phyloP scores from a whole-genome alignment of 345 rosid genomes.

The Carallia pectinifolia region DNA sequence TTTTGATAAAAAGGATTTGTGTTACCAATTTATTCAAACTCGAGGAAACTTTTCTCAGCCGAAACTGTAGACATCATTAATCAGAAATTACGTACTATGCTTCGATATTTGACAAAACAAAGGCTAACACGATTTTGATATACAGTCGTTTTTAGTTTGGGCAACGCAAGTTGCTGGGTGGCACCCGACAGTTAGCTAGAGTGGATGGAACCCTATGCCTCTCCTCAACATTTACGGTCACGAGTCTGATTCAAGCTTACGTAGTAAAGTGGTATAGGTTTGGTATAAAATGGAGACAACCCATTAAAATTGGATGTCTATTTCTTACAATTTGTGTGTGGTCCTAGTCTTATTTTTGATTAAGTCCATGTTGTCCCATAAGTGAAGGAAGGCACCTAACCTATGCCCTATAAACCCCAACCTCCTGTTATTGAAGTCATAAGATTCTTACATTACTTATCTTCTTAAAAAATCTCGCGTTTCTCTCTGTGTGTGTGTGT shows the following conservation, averaged over 20 bases:
- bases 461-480: too few species aligned
- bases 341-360: constrained; percentile 3
- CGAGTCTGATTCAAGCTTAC: constrained; percentile 30
- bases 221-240: constrained; percentile 12
- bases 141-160: too few species aligned
- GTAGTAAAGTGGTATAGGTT: constrained; percentile 27
- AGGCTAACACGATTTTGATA: too few species aligned
- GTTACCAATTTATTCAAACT: too few species aligned
- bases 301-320: neutral
- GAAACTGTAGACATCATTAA: too few species aligned
- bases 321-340: constrained; percentile 14
- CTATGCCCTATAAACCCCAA: neutral
- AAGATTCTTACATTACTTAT: too few species aligned
- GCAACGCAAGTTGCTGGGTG: constrained; percentile 33
- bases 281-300: neutral
- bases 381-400: constrained; percentile 13
- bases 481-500: too few species aligned
- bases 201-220: constrained; percentile 15
- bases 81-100: too few species aligned
- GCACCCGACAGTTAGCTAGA: constrained; percentile 32
- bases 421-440: neutral
- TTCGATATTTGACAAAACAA: too few species aligned
- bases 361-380: constrained; percentile 3
- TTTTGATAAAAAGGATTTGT: too few species aligned
- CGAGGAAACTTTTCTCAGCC: too few species aligned